Base-by-base conservation (phyloP, 495 filamentous ascomycete species). In the Aspergillus homomorphus region DNA sequence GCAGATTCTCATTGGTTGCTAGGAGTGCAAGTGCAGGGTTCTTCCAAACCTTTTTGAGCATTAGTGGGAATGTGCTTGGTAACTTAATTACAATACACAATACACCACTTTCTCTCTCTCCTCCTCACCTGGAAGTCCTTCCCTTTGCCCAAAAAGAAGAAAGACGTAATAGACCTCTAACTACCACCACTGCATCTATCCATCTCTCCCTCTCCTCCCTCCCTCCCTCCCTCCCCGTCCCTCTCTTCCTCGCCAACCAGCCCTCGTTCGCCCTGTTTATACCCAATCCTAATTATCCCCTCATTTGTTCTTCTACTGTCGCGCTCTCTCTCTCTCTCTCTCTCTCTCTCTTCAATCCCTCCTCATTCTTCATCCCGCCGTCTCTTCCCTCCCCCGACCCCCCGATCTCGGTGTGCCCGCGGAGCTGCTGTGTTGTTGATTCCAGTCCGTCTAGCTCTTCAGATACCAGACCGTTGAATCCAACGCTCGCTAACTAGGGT, bases 11-110 rank as follows among this genome's bases (percentile, higher is more conserved):
- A 56, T 56, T 45, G 49, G 33, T 15, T 19, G 12, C 18, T 46
- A 20, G 48, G 26, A 58, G 38, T 33, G 50, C 46, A 60, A 54
- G 48, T 51, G 48, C 48, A 51, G 48, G 48, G 48, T 51, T 38
- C 33, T 38, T 14, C 15, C 15, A 38, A 38, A 38, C 33, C 33
- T 38, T 38, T 38, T 12, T 12, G 33, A 38, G 33, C 33, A 38
- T 12, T 38, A 38, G 33, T 38, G 33, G 33, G 8, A 38, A 9
- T 14, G 12, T 5, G 6, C 15, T 2, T 12, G 33, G 33, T 38
- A 38, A 38, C 12, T 14, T 38, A 14, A 14, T 38, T 38, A 6
- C 4, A 7, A 38, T 38, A 30, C 26, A 30, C 10, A 30, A 10
- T 30, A 4, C 26, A 30, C 26, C 4, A 10, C 33, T 38, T 5